Percentiles rank a stretch among this genome's conserved stretches.
Evolutionary conservation across 768 basidiomycete species (phyloP).

Genomic region (Xerocomus spinulosus): DNA sequence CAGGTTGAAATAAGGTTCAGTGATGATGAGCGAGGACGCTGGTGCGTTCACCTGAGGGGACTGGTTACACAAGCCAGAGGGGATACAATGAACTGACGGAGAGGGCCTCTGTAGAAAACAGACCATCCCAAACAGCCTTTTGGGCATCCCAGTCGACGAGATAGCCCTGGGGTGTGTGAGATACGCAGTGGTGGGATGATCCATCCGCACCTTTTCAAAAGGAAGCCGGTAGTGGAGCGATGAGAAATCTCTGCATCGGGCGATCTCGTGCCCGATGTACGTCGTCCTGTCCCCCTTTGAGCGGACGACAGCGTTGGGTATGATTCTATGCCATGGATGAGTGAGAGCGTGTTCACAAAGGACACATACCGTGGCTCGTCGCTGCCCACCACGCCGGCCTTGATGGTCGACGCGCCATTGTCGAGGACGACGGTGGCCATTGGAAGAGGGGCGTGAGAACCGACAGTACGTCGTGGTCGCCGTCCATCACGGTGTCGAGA

Average conservation of each 20-base stretch:
- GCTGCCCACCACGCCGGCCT: constrained; percentile 53
- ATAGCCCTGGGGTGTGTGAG: constrained; percentile 61
- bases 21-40: constrained; percentile 73
- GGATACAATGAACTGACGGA: constrained; percentile 41
- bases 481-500: constrained; percentile 6
- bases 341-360: not conserved
- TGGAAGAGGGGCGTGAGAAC: constrained; percentile 17
- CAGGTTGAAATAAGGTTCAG: constrained; percentile 93
- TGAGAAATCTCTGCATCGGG: constrained; percentile 71
- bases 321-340: constrained; percentile 41
- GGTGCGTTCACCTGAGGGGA: constrained; percentile 62
- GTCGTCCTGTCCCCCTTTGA: constrained; percentile 79
- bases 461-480: not conserved
- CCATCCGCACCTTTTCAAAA: constrained; percentile 68
- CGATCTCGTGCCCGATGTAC: constrained; percentile 85
- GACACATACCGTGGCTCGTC: constrained; percentile 26
- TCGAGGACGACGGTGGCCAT: constrained; percentile 69
- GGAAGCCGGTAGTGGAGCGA: constrained; percentile 80
- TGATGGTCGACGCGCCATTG: constrained; percentile 83
- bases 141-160: constrained; percentile 94
- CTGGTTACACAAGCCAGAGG: constrained; percentile 5
- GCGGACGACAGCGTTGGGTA: constrained; percentile 78
- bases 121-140: constrained; percentile 89
- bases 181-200: not conserved
- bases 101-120: constrained; percentile 71